Percentiles rank a stretch among this genome's conserved stretches.
These are phyloP conservation scores for Ascochyta lentis DNA, from an alignment of 2,329 filamentous ascomycete species.

Conservation along the genomic window DNA sequence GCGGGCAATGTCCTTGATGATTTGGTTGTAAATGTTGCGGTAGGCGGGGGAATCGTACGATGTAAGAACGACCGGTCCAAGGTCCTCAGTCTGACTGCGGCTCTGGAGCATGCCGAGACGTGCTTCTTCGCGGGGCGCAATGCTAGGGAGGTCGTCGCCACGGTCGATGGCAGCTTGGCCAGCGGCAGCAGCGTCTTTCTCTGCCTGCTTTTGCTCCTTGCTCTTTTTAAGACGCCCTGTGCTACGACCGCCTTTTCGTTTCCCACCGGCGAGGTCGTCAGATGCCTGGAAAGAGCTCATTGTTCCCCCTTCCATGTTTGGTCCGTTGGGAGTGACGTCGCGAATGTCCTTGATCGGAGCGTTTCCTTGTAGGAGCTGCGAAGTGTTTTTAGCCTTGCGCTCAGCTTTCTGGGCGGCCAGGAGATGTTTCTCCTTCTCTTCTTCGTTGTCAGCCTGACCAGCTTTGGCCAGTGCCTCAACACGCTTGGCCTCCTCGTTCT, in stretches of 20 bases:
- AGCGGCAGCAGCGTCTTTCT: constrained; percentile 80
- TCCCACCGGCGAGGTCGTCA: constrained; percentile 57
- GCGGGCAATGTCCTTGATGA: constrained; percentile 91
- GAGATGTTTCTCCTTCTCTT: constrained; percentile 79
- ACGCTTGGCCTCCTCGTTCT: constrained; percentile 85
- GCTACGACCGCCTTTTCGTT: constrained; percentile 60
- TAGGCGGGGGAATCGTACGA: constrained; percentile 89
- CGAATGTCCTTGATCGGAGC: constrained; percentile 75
- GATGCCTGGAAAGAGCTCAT: constrained; percentile 83
- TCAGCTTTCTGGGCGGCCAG: constrained; percentile 88
- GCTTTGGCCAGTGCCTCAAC: constrained; percentile 79
- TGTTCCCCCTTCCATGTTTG: constrained; percentile 82
- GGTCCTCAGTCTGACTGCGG: constrained; percentile 59
- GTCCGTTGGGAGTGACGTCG: constrained; percentile 73
- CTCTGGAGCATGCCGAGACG: constrained; percentile 53
- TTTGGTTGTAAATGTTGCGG: constrained; percentile 96
- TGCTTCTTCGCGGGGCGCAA: constrained; percentile 66
- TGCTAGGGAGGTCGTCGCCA: constrained; percentile 72
- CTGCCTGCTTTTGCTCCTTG: constrained; percentile 73
- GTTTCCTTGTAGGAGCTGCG: constrained; percentile 83
- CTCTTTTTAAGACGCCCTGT: constrained; percentile 83
- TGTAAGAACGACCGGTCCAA: constrained; percentile 45
- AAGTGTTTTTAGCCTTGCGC: constrained; percentile 91
- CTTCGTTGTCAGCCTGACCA: constrained; percentile 78
- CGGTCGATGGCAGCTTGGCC: constrained; percentile 85